phyloP scores from a whole-genome alignment of 108 stramenopile genomes.

The Cyclotella cryptica region DNA sequence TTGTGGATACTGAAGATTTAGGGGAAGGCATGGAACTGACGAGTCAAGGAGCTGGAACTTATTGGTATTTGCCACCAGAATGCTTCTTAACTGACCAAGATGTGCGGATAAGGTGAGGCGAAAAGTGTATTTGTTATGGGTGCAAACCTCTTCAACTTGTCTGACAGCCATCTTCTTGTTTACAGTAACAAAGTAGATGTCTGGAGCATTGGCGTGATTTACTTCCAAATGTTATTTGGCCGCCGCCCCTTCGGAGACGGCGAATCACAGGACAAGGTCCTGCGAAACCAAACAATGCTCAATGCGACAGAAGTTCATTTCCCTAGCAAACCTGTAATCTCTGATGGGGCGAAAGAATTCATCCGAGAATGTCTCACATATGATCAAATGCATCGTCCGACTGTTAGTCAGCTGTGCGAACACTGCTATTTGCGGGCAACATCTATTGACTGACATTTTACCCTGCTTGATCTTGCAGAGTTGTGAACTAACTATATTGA shows the following conservation, averaged over 20 bases:
- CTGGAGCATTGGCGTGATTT: constrained; percentile 99
- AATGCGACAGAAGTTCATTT: constrained; percentile 94
- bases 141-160: neutral
- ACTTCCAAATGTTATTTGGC: constrained; percentile 99
- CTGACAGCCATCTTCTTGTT: constrained; percentile 1
- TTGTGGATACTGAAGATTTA: constrained; percentile 79
- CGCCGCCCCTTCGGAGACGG: constrained; percentile 98
- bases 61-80: constrained; percentile 99
- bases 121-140: neutral
- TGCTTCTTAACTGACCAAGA: constrained; percentile 91
- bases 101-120: constrained; percentile 68
- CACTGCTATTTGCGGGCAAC: constrained; percentile 65
- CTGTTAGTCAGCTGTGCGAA: constrained; percentile 85
- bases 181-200: constrained; percentile 98
- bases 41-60: constrained; percentile 99
- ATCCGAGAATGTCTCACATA: constrained; percentile 92
- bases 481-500: too few species aligned
- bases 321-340: constrained; percentile 84
- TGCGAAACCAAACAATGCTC: constrained; percentile 91
- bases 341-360: constrained; percentile 93
- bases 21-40: constrained; percentile 98
- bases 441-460: constrained; percentile 1
- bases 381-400: constrained; percentile 91
- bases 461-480: too few species aligned
- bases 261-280: constrained; percentile 91